A percentile compares a stretch with the other conserved stretches of the same genome.
phyloP scores from a whole-genome alignment of 2,329 filamentous ascomycete genomes.

The Diplodia scrobiculata region DNA sequence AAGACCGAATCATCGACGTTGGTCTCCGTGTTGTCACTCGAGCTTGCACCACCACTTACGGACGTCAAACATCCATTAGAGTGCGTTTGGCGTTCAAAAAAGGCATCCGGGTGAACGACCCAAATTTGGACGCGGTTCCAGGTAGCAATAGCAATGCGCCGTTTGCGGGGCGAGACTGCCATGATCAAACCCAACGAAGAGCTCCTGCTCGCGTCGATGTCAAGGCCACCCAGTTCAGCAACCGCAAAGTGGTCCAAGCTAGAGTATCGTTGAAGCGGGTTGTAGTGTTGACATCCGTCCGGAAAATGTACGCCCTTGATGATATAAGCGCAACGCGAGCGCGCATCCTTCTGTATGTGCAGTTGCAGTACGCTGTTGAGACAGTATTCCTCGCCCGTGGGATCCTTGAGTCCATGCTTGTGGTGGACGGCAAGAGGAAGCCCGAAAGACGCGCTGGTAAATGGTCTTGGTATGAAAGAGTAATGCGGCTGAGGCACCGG shows the following conservation, averaged over 20 bases:
- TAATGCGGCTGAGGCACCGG: neutral
- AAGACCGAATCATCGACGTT: neutral
- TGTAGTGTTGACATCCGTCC: constrained; percentile 29
- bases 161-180: constrained; percentile 32
- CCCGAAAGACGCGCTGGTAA: constrained; percentile 15
- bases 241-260: constrained; percentile 32
- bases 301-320: constrained; percentile 33
- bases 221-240: constrained; percentile 32
- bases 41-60: neutral
- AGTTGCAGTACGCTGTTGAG: constrained; percentile 29
- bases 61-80: constrained; percentile 7
- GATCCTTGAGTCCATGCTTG: constrained; percentile 15
- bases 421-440: constrained; percentile 9
- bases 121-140: constrained; percentile 36
- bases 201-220: constrained; percentile 29
- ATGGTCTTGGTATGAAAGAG: neutral
- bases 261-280: constrained; percentile 20
- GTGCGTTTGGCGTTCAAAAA: constrained; percentile 32
- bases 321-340: constrained; percentile 32
- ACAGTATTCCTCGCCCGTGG: neutral
- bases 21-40: neutral
- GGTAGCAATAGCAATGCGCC: constrained; percentile 35
- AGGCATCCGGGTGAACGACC: constrained; percentile 33
- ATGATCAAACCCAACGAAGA: constrained; percentile 34
- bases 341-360: constrained; percentile 21